phyloP scores from a whole-genome alignment of 2,329 filamentous ascomycete species.

The Verticillium tricorpus region DNA sequence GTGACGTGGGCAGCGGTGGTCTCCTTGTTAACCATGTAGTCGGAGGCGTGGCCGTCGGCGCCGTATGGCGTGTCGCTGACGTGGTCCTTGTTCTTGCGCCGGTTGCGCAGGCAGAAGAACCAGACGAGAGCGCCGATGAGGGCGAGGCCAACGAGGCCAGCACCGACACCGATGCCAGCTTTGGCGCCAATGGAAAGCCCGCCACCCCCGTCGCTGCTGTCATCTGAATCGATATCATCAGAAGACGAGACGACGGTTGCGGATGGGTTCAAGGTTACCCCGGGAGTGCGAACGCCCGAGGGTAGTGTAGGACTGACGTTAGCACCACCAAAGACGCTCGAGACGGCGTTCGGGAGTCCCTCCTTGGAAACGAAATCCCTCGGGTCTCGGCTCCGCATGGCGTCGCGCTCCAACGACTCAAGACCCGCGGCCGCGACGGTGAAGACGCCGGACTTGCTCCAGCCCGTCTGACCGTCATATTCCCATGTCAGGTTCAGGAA shows the following conservation, averaged over 20 bases:
- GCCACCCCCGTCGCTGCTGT: background rate
- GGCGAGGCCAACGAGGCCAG: slow-evolving; percentile 30
- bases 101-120: slow-evolving; percentile 29
- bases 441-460: background rate
- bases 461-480: background rate
- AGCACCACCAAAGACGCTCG: background rate
- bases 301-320: background rate
- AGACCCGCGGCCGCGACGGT: background rate
- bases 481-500: background rate
- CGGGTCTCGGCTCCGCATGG: background rate
- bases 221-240: background rate
- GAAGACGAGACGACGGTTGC: background rate
- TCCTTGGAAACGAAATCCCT: background rate
- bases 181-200: slow-evolving; percentile 37
- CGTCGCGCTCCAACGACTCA: background rate
- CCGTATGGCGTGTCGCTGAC: slow-evolving; percentile 21
- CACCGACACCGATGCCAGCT: slow-evolving; percentile 42
- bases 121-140: slow-evolving; percentile 34
- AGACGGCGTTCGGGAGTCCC: background rate
- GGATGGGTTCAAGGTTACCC: background rate
- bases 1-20: slow-evolving; percentile 26
- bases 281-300: background rate
- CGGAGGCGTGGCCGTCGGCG: slow-evolving; percentile 20
- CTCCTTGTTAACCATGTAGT: slow-evolving; percentile 44
- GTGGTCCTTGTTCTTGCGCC: slow-evolving; percentile 24